Evolutionary conservation across 495 filamentous ascomycete species (phyloP).

Genomic region (Penicillium waksmanii): DNA sequence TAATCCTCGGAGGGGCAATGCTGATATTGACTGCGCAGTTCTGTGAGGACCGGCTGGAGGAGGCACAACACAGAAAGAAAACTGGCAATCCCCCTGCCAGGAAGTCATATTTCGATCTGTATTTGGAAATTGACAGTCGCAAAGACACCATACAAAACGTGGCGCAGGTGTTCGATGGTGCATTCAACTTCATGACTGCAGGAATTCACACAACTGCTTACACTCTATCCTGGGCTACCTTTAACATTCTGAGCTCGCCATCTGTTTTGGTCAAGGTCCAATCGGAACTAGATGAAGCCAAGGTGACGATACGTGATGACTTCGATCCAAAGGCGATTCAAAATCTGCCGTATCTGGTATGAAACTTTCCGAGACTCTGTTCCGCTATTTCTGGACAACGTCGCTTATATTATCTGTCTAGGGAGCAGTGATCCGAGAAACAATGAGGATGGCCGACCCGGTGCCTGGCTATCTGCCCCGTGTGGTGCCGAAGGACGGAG

Average conservation of each 20-base stretch:
- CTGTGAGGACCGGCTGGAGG: too few species aligned
- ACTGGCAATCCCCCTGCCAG: too few species aligned
- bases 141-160: background rate
- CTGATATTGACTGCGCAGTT: too few species aligned
- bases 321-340: conserved; percentile 1
- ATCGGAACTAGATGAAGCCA: background rate
- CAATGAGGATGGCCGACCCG: background rate
- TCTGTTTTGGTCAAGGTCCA: background rate
- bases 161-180: background rate
- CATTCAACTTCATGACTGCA: conserved; percentile 2
- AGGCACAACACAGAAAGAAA: too few species aligned
- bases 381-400: too few species aligned
- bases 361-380: background rate
- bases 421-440: background rate
- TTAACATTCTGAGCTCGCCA: background rate
- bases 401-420: background rate
- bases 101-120: too few species aligned
- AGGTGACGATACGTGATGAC: background rate
- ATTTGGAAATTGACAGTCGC: too few species aligned
- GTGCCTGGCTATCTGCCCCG: background rate
- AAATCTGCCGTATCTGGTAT: conserved; percentile 9
- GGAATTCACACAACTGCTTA: conserved; percentile 1
- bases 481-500: background rate
- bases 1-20: too few species aligned
- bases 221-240: conserved; percentile 3